These are phyloP conservation scores for Phytopythium chamaehyphon DNA, from an alignment of 352 stramenopile species.

Conservation along the genomic window DNA sequence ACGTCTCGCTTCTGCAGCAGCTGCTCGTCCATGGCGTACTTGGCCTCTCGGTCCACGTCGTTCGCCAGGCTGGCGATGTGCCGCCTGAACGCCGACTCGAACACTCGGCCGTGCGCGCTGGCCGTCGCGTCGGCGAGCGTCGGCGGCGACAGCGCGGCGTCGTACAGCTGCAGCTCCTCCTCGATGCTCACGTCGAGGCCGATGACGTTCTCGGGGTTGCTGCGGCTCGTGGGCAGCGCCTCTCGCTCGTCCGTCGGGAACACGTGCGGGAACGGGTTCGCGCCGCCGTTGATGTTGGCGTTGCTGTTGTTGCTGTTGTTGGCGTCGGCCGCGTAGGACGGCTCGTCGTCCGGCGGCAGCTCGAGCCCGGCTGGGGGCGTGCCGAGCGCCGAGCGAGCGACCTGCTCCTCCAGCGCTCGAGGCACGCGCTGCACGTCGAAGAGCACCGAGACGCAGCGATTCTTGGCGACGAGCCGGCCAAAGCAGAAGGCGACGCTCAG, in stretches of 20 bases:
- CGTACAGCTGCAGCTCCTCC: slow-evolving; percentile 51
- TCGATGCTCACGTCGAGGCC: slow-evolving; percentile 34
- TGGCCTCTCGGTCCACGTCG: slow-evolving; percentile 53
- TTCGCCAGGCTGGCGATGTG: slow-evolving; percentile 45
- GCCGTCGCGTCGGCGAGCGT: slow-evolving; percentile 15
- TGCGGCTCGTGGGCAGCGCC: slow-evolving; percentile 40
- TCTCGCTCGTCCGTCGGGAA: slow-evolving; percentile 37
- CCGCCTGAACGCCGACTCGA: slow-evolving; percentile 58
- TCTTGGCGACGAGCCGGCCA: slow-evolving; percentile 71
- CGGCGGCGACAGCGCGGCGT: slow-evolving; percentile 33
- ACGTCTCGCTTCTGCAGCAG: slow-evolving; percentile 55
- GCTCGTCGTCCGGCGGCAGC: slow-evolving; percentile 34
- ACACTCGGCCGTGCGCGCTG: slow-evolving; percentile 15
- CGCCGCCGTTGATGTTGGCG: slow-evolving; percentile 12
- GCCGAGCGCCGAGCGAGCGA: slow-evolving; percentile 52
- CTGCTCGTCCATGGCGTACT: slow-evolving; percentile 50
- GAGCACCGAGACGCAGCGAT: slow-evolving; percentile 60
- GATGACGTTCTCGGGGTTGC: slow-evolving; percentile 54
- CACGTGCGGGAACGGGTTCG: slow-evolving; percentile 8
- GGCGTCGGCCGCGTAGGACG: slow-evolving; percentile 17
- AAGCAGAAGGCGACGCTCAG: slow-evolving; percentile 70
- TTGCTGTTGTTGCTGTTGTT: slow-evolving; percentile 13
- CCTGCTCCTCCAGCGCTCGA: slow-evolving; percentile 47
- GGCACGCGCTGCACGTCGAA: slow-evolving; percentile 69
- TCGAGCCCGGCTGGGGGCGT: slow-evolving; percentile 40